A percentile compares a stretch with the other conserved stretches of the same genome.
phyloP scores from a whole-genome alignment of 306 rosid genomes.

The Gastrolobium villosum region DNA sequence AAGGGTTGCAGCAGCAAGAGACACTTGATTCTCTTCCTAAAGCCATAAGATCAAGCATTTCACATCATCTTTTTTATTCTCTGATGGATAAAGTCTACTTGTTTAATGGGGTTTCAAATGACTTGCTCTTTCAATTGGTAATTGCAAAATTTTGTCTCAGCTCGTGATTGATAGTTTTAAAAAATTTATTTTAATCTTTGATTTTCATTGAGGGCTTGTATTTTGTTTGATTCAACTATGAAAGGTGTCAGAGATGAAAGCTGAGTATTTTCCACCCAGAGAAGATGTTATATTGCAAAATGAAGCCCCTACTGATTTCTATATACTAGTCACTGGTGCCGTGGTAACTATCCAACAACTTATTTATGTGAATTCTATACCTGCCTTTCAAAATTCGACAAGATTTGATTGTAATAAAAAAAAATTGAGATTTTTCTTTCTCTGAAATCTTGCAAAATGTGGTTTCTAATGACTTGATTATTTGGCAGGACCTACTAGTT shows the following conservation, averaged over 20 bases:
- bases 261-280: conserved; percentile 96
- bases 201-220: conserved; percentile 21
- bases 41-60: conserved; percentile 92
- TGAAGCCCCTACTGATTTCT: conserved; percentile 97
- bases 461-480: conserved; percentile 47
- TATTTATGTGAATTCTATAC: not conserved
- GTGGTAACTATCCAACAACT: conserved; percentile 66
- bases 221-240: conserved; percentile 28
- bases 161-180: conserved; percentile 6
- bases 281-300: conserved; percentile 97
- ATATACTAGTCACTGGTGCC: conserved; percentile 84
- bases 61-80: conserved; percentile 85
- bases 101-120: conserved; percentile 87
- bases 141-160: conserved; percentile 36
- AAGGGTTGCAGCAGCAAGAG: conserved; percentile 96
- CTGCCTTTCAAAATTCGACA: conserved; percentile 1
- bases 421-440: not conserved
- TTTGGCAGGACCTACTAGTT: conserved; percentile 72
- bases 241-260: conserved; percentile 98
- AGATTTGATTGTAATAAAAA: not conserved
- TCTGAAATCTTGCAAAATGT: not conserved
- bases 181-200: conserved; percentile 13
- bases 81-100: conserved; percentile 82
- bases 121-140: conserved; percentile 94
- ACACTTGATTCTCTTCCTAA: conserved; percentile 93